A percentile compares a stretch with the other conserved stretches of the same genome.
These are phyloP conservation scores for Limonomyces culmigenus DNA, from an alignment of 1,284 basidiomycete species.

Conservation along the genomic window DNA sequence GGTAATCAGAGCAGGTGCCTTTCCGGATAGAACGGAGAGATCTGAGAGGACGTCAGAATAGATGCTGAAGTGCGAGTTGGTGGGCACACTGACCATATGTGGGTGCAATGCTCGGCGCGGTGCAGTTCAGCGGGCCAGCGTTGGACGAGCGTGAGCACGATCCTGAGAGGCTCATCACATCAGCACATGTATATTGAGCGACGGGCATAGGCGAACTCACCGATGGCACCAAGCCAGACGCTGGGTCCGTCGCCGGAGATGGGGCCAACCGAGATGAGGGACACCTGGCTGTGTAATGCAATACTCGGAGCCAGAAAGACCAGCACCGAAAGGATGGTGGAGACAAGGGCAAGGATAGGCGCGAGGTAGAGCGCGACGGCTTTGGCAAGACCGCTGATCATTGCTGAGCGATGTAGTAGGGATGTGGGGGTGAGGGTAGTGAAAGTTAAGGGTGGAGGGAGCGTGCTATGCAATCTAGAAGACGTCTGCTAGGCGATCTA, in stretches of 20 bases:
- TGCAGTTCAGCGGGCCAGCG: slow-evolving; percentile 35
- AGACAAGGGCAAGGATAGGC: slow-evolving; percentile 45
- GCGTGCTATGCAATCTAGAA: too few species aligned
- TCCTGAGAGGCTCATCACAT: slow-evolving; percentile 21
- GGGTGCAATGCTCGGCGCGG: slow-evolving; percentile 35
- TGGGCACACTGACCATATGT: slow-evolving; percentile 31
- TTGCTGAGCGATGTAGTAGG: slow-evolving; percentile 14
- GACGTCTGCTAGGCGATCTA: not conserved
- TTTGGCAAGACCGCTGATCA: slow-evolving; percentile 59
- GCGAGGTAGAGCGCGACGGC: slow-evolving; percentile 51
- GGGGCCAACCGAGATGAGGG: slow-evolving; percentile 46
- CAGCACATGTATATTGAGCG: slow-evolving; percentile 1
- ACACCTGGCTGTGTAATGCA: slow-evolving; percentile 41
- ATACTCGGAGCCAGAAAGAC: slow-evolving; percentile 46
- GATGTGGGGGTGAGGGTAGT: too few species aligned
- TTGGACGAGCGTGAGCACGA: slow-evolving; percentile 46
- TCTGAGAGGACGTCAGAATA: slow-evolving; percentile 22
- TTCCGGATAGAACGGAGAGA: slow-evolving; percentile 37
- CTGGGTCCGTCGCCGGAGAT: slow-evolving; percentile 50
- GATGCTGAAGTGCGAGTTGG: not conserved
- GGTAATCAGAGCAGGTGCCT: slow-evolving; percentile 37
- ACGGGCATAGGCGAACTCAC: slow-evolving; percentile 18
- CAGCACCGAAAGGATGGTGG: slow-evolving; percentile 46
- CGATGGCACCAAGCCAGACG: slow-evolving; percentile 47
- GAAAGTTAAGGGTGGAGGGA: too few species aligned